These are phyloP conservation scores for Salvia splendens DNA, from an alignment of 257 asterid species.

Conservation along the genomic window DNA sequence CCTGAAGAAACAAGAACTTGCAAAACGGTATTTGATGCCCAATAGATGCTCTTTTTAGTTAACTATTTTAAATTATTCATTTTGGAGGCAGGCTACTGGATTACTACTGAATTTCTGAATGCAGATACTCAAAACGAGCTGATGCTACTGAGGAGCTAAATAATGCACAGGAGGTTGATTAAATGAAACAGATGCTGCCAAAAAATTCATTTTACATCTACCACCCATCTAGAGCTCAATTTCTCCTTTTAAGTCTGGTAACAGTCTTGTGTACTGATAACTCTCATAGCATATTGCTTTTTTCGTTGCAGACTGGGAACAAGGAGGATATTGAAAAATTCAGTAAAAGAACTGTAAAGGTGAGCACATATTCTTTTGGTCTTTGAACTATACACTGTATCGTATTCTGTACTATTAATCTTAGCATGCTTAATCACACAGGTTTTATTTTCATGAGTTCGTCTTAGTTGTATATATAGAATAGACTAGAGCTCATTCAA, in stretches of 20 bases:
- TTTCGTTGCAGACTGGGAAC: slow-evolving; percentile 62
- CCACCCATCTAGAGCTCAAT: slow-evolving; percentile 9
- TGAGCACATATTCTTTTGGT: slow-evolving; percentile 31
- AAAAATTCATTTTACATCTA: slow-evolving; percentile 9
- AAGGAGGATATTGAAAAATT: slow-evolving; percentile 93
- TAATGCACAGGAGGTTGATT: slow-evolving; percentile 76
- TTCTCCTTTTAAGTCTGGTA: not conserved
- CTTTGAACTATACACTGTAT: slow-evolving; percentile 23
- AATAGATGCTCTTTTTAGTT: slow-evolving; percentile 24
- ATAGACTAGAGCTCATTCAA: slow-evolving; percentile 10
- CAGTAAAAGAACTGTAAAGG: slow-evolving; percentile 98
- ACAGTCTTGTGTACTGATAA: not conserved
- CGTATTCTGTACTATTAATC: slow-evolving; percentile 2
- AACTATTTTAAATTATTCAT: slow-evolving; percentile 11
- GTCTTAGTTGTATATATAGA: slow-evolving; percentile 28
- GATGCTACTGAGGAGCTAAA: slow-evolving; percentile 85
- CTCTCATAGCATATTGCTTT: slow-evolving; percentile 28
- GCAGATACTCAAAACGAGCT: slow-evolving; percentile 82
- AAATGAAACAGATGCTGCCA: slow-evolving; percentile 6
- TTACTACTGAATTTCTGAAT: slow-evolving; percentile 26
- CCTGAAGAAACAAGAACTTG: slow-evolving; percentile 92
- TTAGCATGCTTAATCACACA: not conserved
- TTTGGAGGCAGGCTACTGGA: slow-evolving; percentile 13
- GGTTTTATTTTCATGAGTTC: slow-evolving; percentile 2
- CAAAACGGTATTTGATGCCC: slow-evolving; percentile 70